These are phyloP conservation scores for Ilyonectria mors-panacis DNA, from an alignment of 2,329 filamentous ascomycete species.

Conservation along the genomic window DNA sequence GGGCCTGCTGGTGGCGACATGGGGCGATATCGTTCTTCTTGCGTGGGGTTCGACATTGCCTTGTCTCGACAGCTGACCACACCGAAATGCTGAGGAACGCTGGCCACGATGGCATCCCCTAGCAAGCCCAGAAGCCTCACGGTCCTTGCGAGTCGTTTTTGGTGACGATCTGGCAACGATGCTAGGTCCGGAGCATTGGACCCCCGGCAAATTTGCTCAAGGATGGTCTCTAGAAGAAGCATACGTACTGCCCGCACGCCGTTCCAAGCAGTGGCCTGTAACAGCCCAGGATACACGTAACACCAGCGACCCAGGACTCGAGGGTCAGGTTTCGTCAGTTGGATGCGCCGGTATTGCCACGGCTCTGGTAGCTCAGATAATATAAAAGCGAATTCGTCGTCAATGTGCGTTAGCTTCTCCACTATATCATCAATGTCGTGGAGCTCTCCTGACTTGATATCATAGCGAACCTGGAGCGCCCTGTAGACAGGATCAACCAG, in stretches of 20 bases:
- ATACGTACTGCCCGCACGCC: conserved; percentile 62
- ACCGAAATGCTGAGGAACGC: conserved; percentile 65
- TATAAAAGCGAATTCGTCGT: conserved; percentile 59
- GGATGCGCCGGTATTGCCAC: conserved; percentile 61
- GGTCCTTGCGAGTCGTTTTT: conserved; percentile 55
- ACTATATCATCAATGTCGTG: conserved; percentile 54
- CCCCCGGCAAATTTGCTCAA: conserved; percentile 57
- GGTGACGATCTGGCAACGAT: conserved; percentile 50
- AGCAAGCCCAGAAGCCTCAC: conserved; percentile 57
- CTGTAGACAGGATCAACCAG: conserved; percentile 62
- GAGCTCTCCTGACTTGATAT: conserved; percentile 59
- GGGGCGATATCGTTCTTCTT: conserved; percentile 50
- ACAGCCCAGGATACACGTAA: conserved; percentile 63
- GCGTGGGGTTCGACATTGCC: conserved; percentile 47
- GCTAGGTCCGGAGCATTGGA: conserved; percentile 37
- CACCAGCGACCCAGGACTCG: conserved; percentile 59
- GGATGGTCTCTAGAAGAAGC: conserved; percentile 63
- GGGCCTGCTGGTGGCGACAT: conserved; percentile 43
- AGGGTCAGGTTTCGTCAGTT: conserved; percentile 56
- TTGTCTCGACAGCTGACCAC: conserved; percentile 60
- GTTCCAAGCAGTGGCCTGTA: conserved; percentile 64
- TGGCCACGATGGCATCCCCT: conserved; percentile 60
- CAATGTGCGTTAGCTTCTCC: conserved; percentile 56
- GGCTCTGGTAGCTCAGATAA: conserved; percentile 55
- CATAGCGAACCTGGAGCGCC: conserved; percentile 63